These are phyloP conservation scores for Pilaira anomala DNA, from an alignment of 192 early-diverging fungal species.

Conservation along the genomic window DNA sequence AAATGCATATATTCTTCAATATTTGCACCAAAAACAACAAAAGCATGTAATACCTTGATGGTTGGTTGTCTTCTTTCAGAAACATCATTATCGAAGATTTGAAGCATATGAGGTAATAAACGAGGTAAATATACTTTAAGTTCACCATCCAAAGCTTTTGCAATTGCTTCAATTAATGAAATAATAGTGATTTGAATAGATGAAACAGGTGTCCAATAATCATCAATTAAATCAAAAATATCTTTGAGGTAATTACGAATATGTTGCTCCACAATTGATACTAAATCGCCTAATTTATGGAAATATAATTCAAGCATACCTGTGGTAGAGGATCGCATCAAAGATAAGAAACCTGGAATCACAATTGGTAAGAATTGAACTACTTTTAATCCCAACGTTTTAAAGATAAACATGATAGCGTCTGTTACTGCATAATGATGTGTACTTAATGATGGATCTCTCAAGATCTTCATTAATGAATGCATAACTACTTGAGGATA, in stretches of 20 bases:
- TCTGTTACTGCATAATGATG: slow-evolving; percentile 86
- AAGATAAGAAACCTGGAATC: slow-evolving; percentile 83
- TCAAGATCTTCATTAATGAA: slow-evolving; percentile 83
- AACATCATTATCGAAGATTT: slow-evolving; percentile 77
- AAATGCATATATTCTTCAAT: slow-evolving; percentile 92
- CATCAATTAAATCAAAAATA: slow-evolving; percentile 75
- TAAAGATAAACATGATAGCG: slow-evolving; percentile 93
- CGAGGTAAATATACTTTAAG: slow-evolving; percentile 81
- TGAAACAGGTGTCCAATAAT: slow-evolving; percentile 65
- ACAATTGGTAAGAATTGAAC: slow-evolving; percentile 91
- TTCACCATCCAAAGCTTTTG: slow-evolving; percentile 80
- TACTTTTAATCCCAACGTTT: slow-evolving; percentile 79
- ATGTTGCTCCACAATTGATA: slow-evolving; percentile 81
- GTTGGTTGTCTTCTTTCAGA: slow-evolving; percentile 65
- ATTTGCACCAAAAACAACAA: slow-evolving; percentile 79
- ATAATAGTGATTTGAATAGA: slow-evolving; percentile 83
- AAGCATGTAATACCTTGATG: slow-evolving; percentile 69
- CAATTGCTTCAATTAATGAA: slow-evolving; percentile 82
- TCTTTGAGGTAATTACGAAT: slow-evolving; percentile 84
- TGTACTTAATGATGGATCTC: slow-evolving; percentile 73
- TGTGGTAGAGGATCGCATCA: slow-evolving; percentile 79
- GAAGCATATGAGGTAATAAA: slow-evolving; percentile 79
- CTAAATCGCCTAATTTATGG: slow-evolving; percentile 79
- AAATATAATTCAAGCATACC: slow-evolving; percentile 89
- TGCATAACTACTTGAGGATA: slow-evolving; percentile 89